These are phyloP conservation scores for Lentithecium fluviatile DNA, from an alignment of 495 filamentous ascomycete genomes.

Conservation along the genomic window DNA sequence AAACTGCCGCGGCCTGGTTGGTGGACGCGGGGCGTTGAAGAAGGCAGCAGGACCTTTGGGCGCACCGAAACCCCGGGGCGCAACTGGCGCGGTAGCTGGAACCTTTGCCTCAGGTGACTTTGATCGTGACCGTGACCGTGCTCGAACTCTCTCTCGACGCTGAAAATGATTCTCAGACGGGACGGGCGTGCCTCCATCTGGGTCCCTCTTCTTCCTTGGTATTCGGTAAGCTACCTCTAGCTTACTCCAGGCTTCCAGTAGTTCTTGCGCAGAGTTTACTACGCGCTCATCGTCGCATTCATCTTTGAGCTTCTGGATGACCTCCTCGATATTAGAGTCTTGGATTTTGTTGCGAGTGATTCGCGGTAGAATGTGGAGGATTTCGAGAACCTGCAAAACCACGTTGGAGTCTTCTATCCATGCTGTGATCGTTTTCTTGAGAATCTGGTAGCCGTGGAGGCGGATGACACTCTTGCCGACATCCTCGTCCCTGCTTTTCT, in stretches of 20 bases:
- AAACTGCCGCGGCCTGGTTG: slow-evolving; percentile 50
- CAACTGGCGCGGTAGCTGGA: slow-evolving; percentile 59
- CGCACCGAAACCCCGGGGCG: slow-evolving; percentile 60
- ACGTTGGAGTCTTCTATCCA: slow-evolving; percentile 89
- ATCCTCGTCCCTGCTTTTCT: slow-evolving; percentile 83
- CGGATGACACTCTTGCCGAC: slow-evolving; percentile 86
- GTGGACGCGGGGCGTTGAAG: slow-evolving; percentile 58
- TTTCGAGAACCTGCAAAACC: slow-evolving; percentile 82
- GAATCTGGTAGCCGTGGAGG: slow-evolving; percentile 95
- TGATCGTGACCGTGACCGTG: slow-evolving; percentile 53
- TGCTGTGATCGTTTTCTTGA: slow-evolving; percentile 77
- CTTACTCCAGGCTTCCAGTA: slow-evolving; percentile 84
- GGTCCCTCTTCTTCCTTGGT: slow-evolving; percentile 71
- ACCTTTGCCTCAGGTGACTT: slow-evolving; percentile 48
- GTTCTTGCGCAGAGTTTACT: slow-evolving; percentile 61
- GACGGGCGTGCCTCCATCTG: slow-evolving; percentile 52
- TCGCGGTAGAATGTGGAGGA: slow-evolving; percentile 83
- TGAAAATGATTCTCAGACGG: slow-evolving; percentile 66
- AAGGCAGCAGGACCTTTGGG: slow-evolving; percentile 61
- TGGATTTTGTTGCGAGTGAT: slow-evolving; percentile 96
- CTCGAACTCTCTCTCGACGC: slow-evolving; percentile 46
- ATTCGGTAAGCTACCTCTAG: slow-evolving; percentile 94
- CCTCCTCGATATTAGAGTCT: slow-evolving; percentile 91
- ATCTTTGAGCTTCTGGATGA: slow-evolving; percentile 67
- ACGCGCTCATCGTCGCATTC: slow-evolving; percentile 70